A percentile compares a stretch with the other conserved stretches of the same genome.
Conservation (phyloP, 2,329 filamentous ascomycete species). For the Colletotrichum camelliae region DNA sequence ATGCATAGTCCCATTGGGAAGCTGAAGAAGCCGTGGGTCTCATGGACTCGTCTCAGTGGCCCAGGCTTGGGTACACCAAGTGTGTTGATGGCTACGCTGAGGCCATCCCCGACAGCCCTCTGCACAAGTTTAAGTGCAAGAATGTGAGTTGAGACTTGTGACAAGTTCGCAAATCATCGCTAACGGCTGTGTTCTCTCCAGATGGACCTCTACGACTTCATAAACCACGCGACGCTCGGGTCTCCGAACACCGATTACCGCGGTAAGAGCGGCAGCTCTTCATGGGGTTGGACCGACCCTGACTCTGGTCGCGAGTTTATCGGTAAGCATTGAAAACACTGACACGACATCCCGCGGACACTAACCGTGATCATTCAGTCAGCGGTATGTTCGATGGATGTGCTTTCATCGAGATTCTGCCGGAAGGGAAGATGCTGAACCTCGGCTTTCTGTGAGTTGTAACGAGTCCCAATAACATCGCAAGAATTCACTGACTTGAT, state of each 20-base stretch:
- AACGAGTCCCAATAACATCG: background rate
- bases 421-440: conserved; percentile 46
- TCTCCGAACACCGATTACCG: conserved; percentile 33
- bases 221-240: conserved; percentile 56
- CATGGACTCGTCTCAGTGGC: conserved; percentile 26
- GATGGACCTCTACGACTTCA: conserved; percentile 59
- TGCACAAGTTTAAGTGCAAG: conserved; percentile 27
- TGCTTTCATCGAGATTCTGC: conserved; percentile 48
- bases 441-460: conserved; percentile 41
- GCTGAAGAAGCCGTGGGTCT: conserved; percentile 24
- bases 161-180: background rate
- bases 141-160: background rate
- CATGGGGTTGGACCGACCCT: conserved; percentile 48
- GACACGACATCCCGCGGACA: too few species aligned
- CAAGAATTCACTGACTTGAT: background rate
- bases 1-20: conserved; percentile 15
- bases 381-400: conserved; percentile 42
- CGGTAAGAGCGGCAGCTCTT: conserved; percentile 31
- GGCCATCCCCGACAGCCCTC: conserved; percentile 24
- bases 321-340: background rate
- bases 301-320: conserved; percentile 35
- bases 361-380: background rate
- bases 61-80: conserved; percentile 26
- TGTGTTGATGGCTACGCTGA: conserved; percentile 26
- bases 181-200: accelerated